Evolutionary conservation across 2,329 filamentous ascomycete genomes (phyloP).

Genomic region (Colletotrichum sp.): DNA sequence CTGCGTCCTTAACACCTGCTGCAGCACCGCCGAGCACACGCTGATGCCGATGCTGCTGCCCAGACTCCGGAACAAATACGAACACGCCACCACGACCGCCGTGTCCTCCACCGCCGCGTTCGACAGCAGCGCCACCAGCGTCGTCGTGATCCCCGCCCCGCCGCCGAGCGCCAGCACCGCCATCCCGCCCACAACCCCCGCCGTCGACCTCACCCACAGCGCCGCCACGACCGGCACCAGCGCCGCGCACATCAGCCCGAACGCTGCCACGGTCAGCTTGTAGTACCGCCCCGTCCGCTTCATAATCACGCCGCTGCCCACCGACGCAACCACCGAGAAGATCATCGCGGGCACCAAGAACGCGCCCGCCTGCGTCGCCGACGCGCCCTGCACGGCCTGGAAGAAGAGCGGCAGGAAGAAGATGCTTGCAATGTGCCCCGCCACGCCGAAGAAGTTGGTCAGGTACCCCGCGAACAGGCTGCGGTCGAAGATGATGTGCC

Average conservation of each 20-base stretch:
- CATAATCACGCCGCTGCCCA: conserved; percentile 71
- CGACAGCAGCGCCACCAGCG: conserved; percentile 74
- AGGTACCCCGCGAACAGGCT: conserved; percentile 71
- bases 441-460: conserved; percentile 75
- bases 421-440: conserved; percentile 58
- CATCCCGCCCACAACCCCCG: conserved; percentile 62
- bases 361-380: conserved; percentile 67
- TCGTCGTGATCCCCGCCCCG: conserved; percentile 68
- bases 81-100: conserved; percentile 78
- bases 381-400: conserved; percentile 71
- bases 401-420: conserved; percentile 83
- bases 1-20: conserved; percentile 66
- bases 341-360: conserved; percentile 71
- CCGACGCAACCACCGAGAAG: conserved; percentile 65
- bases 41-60: conserved; percentile 79
- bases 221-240: conserved; percentile 61
- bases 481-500: conserved; percentile 73
- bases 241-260: conserved; percentile 58
- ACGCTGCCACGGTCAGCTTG: conserved; percentile 66
- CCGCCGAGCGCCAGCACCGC: conserved; percentile 48
- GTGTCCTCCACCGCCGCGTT: conserved; percentile 72
- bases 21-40: conserved; percentile 73
- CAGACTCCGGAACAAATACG: conserved; percentile 80
- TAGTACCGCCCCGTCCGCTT: conserved; percentile 75
- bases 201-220: conserved; percentile 49